Conservation (phyloP, 805 yeast species). For the Sporopachydermia lactativora region DNA sequence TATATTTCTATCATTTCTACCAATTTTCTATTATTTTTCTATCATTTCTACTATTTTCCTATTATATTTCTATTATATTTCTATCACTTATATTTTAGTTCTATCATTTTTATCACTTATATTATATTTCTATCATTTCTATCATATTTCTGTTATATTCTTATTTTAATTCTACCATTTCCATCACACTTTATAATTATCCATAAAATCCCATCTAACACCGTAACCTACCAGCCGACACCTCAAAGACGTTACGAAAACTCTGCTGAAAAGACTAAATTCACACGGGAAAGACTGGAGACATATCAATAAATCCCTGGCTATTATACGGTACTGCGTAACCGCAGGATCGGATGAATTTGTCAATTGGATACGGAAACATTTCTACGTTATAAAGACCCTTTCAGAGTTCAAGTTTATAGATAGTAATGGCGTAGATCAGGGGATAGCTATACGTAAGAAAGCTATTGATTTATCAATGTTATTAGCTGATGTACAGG, state of each 20-base stretch:
- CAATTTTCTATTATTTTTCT: too few relatives aligned
- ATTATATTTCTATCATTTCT: too few relatives aligned
- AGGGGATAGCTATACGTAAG: neutral
- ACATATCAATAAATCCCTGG: constrained; percentile 36
- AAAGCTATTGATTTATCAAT: neutral
- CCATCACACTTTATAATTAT: too few relatives aligned
- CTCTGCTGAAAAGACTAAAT: constrained; percentile 39
- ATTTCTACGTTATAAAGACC: neutral
- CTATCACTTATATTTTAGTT: too few relatives aligned
- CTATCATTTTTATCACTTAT: too few relatives aligned
- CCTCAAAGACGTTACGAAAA: neutral
- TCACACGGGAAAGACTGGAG: constrained; percentile 97
- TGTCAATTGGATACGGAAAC: neutral
- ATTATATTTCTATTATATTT: too few relatives aligned
- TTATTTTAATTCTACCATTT: too few relatives aligned
- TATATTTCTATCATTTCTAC: too few relatives aligned
- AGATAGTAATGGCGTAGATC: neutral
- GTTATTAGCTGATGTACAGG: neutral
- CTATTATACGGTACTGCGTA: neutral
- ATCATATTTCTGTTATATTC: too few relatives aligned
- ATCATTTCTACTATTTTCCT: too few relatives aligned
- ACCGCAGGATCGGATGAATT: neutral
- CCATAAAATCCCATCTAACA: too few relatives aligned
- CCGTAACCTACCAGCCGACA: neutral
- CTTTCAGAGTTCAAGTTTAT: neutral